Evolutionary conservation across 2,329 filamentous ascomycete genomes (phyloP).

Genomic region (Trichoderma guizhouense): DNA sequence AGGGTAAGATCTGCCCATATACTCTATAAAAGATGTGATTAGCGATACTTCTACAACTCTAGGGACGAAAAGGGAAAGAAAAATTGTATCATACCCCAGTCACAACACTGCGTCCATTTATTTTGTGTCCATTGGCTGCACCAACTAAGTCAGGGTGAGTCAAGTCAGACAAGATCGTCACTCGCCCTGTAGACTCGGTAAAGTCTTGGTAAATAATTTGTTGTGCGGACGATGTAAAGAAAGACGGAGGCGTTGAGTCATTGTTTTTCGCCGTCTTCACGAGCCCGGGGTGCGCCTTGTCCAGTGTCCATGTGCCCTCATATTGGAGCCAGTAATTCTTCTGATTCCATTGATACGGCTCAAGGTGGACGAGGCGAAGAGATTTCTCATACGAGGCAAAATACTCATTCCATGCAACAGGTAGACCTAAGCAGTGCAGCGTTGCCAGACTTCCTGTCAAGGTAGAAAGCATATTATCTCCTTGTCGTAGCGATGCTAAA

Average conservation of each 20-base stretch:
- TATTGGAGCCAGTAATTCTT: slow-evolving; percentile 65
- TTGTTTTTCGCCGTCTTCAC: slow-evolving; percentile 22
- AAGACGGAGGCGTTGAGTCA: background rate
- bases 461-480: background rate
- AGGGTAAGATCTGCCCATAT: background rate
- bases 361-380: background rate
- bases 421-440: slow-evolving; percentile 48
- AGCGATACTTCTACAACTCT: background rate
- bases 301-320: slow-evolving; percentile 56
- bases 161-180: background rate
- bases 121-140: background rate
- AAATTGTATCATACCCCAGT: background rate
- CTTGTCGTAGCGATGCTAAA: background rate
- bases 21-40: background rate
- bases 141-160: background rate
- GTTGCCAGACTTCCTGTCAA: background rate
- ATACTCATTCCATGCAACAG: slow-evolving; percentile 68
- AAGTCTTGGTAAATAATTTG: background rate
- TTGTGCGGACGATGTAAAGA: background rate
- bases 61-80: background rate
- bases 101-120: background rate
- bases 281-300: slow-evolving; percentile 43
- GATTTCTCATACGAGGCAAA: slow-evolving; percentile 39
- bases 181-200: background rate
- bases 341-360: slow-evolving; percentile 27